phyloP scores from a whole-genome alignment of 805 yeast species.

The Vanderwaltozyma tropicalis region DNA sequence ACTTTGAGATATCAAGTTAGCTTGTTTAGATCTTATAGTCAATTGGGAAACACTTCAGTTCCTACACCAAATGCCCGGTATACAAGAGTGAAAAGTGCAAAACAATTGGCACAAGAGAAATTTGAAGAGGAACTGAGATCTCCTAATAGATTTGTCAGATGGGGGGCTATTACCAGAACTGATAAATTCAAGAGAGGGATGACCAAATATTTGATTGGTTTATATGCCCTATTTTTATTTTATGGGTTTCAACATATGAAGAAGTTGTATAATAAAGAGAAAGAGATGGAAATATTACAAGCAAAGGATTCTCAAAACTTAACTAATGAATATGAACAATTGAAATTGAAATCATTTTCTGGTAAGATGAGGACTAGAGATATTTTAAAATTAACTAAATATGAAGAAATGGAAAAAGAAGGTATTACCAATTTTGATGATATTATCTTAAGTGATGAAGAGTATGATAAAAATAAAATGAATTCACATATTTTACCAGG shows the following conservation, averaged over 20 bases:
- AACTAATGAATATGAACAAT: constrained; percentile 49
- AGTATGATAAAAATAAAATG: constrained; percentile 25
- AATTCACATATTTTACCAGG: constrained; percentile 46
- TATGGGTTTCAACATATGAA: constrained; percentile 58
- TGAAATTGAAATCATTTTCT: constrained; percentile 50
- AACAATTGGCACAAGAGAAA: constrained; percentile 25
- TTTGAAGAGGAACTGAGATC: constrained; percentile 30
- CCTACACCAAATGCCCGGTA: background rate
- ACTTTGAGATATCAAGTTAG: too few relatives aligned
- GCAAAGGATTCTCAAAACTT: constrained; percentile 29
- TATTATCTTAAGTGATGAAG: constrained; percentile 19
- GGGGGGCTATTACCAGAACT: constrained; percentile 46
- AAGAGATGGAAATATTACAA: constrained; percentile 40
- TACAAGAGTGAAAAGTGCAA: constrained; percentile 19
- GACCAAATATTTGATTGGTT: constrained; percentile 54
- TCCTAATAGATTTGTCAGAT: constrained; percentile 31
- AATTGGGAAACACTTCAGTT: background rate
- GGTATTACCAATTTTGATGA: constrained; percentile 22
- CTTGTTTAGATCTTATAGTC: background rate
- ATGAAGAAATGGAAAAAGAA: constrained; percentile 38
- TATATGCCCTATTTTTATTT: constrained; percentile 44
- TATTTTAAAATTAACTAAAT: constrained; percentile 46
- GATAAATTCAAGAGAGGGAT: constrained; percentile 50
- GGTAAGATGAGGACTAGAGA: constrained; percentile 59
- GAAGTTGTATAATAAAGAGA: constrained; percentile 54